Conservation (phyloP, 2,329 filamentous ascomycete genomes). For the Fusarium camptoceras region DNA sequence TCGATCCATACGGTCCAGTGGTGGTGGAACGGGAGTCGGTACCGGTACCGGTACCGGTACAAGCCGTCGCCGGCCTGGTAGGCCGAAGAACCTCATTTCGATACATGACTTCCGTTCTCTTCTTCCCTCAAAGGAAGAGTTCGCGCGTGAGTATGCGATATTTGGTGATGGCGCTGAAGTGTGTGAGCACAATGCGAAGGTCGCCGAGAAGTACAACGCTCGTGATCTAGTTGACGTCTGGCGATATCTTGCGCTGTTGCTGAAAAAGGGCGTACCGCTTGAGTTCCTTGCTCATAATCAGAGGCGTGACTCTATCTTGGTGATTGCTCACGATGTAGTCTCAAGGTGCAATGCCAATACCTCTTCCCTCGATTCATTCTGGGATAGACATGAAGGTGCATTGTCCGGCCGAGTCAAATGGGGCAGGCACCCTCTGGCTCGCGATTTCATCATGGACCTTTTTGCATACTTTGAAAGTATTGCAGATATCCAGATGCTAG, state of each 20-base stretch:
- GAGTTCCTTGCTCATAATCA: conserved; percentile 69
- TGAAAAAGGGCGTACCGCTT: conserved; percentile 81
- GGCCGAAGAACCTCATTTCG: conserved; percentile 76
- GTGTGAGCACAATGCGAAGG: conserved; percentile 83
- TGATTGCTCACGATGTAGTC: conserved; percentile 74
- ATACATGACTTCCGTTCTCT: conserved; percentile 77
- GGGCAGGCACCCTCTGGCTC: conserved; percentile 73
- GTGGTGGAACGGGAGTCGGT: conserved; percentile 64
- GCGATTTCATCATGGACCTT: conserved; percentile 70
- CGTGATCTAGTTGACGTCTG: conserved; percentile 83
- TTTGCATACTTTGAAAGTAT: conserved; percentile 72
- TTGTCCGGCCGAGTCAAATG: conserved; percentile 74
- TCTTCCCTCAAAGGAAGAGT: conserved; percentile 80
- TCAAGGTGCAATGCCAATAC: conserved; percentile 49
- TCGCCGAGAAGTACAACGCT: conserved; percentile 78
- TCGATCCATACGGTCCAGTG: conserved; percentile 69
- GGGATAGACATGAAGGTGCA: conserved; percentile 31
- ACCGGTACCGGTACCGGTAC: conserved; percentile 64
- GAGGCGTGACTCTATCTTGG: conserved; percentile 70
- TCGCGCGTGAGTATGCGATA: conserved; percentile 84
- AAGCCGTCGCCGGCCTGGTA: conserved; percentile 60
- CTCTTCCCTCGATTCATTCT: conserved; percentile 19
- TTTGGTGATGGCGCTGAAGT: conserved; percentile 85
- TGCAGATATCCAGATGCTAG: conserved; percentile 76
- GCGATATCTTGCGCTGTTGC: conserved; percentile 81